These are phyloP conservation scores for Teratosphaeria epicoccoides DNA, from an alignment of 2,329 filamentous ascomycete genomes.

Conservation along the genomic window DNA sequence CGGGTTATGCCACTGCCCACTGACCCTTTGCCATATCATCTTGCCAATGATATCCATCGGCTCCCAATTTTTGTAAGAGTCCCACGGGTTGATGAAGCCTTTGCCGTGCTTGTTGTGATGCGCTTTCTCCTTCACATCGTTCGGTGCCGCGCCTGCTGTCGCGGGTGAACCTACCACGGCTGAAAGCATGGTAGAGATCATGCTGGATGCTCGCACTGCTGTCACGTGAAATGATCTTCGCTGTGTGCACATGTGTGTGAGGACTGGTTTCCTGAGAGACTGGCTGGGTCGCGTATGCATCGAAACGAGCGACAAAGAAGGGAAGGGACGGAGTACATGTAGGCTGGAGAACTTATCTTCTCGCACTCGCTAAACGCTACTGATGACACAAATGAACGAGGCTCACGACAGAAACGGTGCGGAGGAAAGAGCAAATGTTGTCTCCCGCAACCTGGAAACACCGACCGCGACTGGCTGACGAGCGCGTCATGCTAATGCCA, in stretches of 20 bases:
- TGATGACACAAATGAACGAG: not conserved
- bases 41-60: slow-evolving; percentile 25
- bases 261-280: not conserved
- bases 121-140: slow-evolving; percentile 34
- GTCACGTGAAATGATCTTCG: slow-evolving; percentile 1
- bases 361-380: not conserved
- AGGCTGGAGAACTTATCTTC: too few species aligned
- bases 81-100: slow-evolving; percentile 49
- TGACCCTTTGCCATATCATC: slow-evolving; percentile 37
- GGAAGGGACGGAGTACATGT: too few species aligned
- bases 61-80: slow-evolving; percentile 37
- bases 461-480: not conserved
- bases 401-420: too few species aligned
- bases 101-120: slow-evolving; percentile 45
- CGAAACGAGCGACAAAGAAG: not conserved
- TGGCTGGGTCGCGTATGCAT: not conserved
- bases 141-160: slow-evolving; percentile 29
- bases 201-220: not conserved
- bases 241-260: not conserved
- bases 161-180: slow-evolving; percentile 32
- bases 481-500: not conserved
- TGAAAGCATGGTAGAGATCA: slow-evolving; percentile 25
- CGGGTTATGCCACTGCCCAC: slow-evolving; percentile 42
- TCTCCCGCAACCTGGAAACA: not conserved
- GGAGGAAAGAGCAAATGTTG: not conserved